Base-by-base conservation (phyloP, 129 eudicot species). In the Gnaphalium uliginosum region DNA sequence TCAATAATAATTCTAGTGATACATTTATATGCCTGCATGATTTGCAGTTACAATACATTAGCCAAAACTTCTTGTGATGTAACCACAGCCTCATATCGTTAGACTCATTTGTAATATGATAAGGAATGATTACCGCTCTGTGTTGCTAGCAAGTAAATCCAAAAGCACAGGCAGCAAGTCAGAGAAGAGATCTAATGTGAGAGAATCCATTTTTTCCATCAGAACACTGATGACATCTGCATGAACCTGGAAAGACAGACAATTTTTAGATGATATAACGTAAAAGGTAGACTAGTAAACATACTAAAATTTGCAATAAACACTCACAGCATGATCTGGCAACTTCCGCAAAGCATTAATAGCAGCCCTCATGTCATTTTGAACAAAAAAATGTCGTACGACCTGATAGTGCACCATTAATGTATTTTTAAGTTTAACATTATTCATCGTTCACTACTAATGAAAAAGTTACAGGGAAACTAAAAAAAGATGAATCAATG, bases 311-410 rank as follows among this genome's bases (percentile, higher is more conserved):
- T 46, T 74, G 51, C 68, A 66, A 78, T 21, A 29, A 75, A 77
- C 75, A 85, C 98, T 27, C 83, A 95, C 99, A 81, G 97, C 85
- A 83, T 86, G 90, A 83, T 95, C 99, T 57, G 97, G 96, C 82
- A 95, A 71, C 84, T 87, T 95, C 83, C 51, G 84, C 78, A 87
- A 69, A 18, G 94, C 94, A 73, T 81, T 81, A 37, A 95, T 89
- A 53, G 99, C 93, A 79, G 96, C 97, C 75, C 74, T 86, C 17
- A 85, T 79, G 78, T 95, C 99, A 72, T 85, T 95, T 59, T 86
- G 78, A 79, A 77, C 96, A 88, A 92, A 91, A 75, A 89, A 91
- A 74, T 95, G 99, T 14, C 99, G 87, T 69, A 95, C 89, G 85
- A 95, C 93, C 99, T 91, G 88, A 33, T 74, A 72, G 27, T 22